These are phyloP conservation scores for Evernia prunastri DNA, from an alignment of 495 filamentous ascomycete species.

Conservation along the genomic window DNA sequence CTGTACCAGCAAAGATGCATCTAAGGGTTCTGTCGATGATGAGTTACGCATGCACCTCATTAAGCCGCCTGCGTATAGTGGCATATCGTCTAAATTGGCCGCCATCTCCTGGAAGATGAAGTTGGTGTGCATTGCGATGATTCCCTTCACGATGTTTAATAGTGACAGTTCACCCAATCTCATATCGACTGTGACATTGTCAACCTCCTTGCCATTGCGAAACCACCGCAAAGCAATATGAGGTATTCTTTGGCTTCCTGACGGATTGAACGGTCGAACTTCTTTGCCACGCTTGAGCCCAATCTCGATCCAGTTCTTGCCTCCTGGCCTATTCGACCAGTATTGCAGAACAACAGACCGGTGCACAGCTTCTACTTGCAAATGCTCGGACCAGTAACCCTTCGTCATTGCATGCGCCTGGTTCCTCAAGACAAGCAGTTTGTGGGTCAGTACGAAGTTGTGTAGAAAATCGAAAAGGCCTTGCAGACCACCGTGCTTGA, in stretches of 20 bases:
- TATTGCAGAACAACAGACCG: conserved; percentile 83
- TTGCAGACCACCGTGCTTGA: conserved; percentile 57
- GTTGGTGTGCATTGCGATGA: conserved; percentile 68
- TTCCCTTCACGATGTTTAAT: conserved; percentile 61
- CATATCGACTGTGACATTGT: conserved; percentile 56
- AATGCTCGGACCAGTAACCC: conserved; percentile 65
- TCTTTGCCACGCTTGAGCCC: conserved; percentile 61
- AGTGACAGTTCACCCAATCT: conserved; percentile 61
- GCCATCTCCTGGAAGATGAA: conserved; percentile 58
- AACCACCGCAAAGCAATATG: conserved; percentile 73
- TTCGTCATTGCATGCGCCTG: conserved; percentile 64
- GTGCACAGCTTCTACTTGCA: conserved; percentile 69
- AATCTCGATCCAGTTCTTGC: conserved; percentile 87
- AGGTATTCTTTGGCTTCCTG: conserved; percentile 40
- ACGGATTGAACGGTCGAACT: conserved; percentile 31
- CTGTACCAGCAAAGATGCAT: conserved; percentile 63
- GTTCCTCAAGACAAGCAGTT: conserved; percentile 68
- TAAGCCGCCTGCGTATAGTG: conserved; percentile 51
- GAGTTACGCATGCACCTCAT: conserved; percentile 49
- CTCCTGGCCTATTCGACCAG: conserved; percentile 61
- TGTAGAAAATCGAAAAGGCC: conserved; percentile 83
- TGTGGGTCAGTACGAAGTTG: conserved; percentile 76
- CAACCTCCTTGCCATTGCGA: conserved; percentile 66
- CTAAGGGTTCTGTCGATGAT: conserved; percentile 52
- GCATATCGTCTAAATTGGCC: conserved; percentile 45